Percentiles rank a stretch among this genome's conserved stretches.
Evolutionary conservation across 1,284 basidiomycete species (phyloP).

Genomic region (Calocybe gambosa): DNA sequence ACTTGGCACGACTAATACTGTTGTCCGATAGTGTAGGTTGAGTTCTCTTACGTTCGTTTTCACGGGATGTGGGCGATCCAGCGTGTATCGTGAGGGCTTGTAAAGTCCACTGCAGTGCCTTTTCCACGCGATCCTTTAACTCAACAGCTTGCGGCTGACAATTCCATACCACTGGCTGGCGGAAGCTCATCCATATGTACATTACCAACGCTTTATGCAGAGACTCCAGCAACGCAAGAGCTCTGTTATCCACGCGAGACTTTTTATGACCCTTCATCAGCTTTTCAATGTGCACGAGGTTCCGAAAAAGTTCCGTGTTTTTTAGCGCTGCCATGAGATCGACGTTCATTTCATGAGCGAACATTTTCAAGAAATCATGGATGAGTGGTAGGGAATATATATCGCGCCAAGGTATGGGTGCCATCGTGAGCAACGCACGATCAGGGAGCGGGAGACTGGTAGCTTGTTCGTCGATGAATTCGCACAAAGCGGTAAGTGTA

Average conservation of each 20-base stretch:
- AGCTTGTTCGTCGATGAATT: constrained; percentile 40
- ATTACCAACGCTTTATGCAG: constrained; percentile 78
- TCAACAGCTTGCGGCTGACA: constrained; percentile 45
- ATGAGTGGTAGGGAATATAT: constrained; percentile 25
- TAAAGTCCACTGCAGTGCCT: constrained; percentile 63
- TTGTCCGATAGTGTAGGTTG: too few relatives aligned
- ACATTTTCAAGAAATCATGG: constrained; percentile 29
- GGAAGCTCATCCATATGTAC: constrained; percentile 85
- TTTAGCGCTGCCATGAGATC: constrained; percentile 27
- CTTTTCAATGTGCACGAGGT: constrained; percentile 39
- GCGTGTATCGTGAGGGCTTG: constrained; percentile 28
- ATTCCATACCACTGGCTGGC: constrained; percentile 72
- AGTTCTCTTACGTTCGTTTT: not conserved
- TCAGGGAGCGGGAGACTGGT: constrained; percentile 43
- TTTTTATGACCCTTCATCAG: constrained; percentile 18
- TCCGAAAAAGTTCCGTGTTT: constrained; percentile 34
- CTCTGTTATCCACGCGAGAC: constrained; percentile 15
- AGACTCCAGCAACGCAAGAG: constrained; percentile 52
- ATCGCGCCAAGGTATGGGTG: constrained; percentile 44
- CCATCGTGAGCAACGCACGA: constrained; percentile 38
- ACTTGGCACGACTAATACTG: too few relatives aligned
- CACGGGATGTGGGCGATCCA: not conserved
- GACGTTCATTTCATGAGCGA: constrained; percentile 30
- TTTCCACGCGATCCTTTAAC: constrained; percentile 65
- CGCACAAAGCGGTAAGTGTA: constrained; percentile 26